Evolutionary conservation across 306 rosid species (phyloP).

Genomic region (Aeschynomene evenia): DNA sequence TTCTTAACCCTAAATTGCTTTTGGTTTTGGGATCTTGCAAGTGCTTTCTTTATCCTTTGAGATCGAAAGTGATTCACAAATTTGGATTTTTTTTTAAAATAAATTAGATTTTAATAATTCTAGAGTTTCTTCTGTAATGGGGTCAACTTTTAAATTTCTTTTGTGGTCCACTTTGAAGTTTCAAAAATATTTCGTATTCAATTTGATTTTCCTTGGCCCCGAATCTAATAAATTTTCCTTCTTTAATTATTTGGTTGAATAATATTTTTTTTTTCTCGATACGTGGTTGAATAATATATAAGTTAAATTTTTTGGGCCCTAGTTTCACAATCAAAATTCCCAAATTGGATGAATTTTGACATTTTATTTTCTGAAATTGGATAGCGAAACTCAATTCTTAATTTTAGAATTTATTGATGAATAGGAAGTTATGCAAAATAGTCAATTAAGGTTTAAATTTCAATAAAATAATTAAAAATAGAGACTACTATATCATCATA

Average conservation of each 20-base stretch:
- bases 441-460: no score
- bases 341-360: neutral
- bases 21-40: constrained; percentile 37
- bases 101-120: constrained; percentile 21
- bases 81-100: constrained; percentile 16
- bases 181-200: constrained; percentile 21
- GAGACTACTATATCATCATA: no score
- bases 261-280: no score
- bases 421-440: neutral
- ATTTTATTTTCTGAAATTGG: neutral
- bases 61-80: constrained; percentile 20
- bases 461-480: no score
- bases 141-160: constrained; percentile 30
- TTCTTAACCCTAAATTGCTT: constrained; percentile 34
- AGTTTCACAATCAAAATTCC: neutral
- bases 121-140: constrained; percentile 18
- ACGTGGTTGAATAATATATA: no score
- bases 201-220: constrained; percentile 20
- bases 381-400: neutral
- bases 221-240: neutral
- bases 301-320: neutral
- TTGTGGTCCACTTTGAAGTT: constrained; percentile 31
- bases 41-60: constrained; percentile 10
- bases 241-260: constrained; percentile 1
- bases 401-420: neutral